Evolutionary conservation across 768 basidiomycete genomes (phyloP).

Genomic region (Lactarius psammicola): DNA sequence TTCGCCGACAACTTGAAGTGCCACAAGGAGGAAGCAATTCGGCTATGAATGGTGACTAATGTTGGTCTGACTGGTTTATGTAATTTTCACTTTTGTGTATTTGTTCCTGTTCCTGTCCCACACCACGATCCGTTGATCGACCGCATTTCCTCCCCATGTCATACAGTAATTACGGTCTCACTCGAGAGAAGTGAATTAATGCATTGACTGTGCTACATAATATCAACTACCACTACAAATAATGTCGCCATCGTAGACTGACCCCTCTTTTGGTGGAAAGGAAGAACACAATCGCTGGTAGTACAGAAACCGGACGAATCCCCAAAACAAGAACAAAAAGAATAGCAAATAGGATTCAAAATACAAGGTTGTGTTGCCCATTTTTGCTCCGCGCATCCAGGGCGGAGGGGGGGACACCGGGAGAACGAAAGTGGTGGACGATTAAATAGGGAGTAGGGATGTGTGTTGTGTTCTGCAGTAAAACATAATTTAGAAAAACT

Average conservation of each 20-base stretch:
- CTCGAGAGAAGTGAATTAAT: neutral
- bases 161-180: too few species aligned
- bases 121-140: too few species aligned
- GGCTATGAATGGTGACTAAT: too few species aligned
- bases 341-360: neutral
- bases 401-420: neutral
- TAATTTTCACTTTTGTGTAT: too few species aligned
- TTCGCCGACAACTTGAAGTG: too few species aligned
- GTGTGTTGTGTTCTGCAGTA: neutral
- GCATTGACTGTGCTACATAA: conserved; percentile 4
- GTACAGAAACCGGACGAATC: neutral
- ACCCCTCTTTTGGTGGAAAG: neutral
- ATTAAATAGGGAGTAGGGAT: neutral
- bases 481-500: neutral
- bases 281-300: neutral
- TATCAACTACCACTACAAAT: conserved; percentile 2
- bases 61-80: too few species aligned
- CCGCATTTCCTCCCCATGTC: too few species aligned
- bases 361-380: neutral
- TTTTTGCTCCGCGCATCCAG: neutral
- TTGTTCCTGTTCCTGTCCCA: too few species aligned
- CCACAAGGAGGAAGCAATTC: too few species aligned
- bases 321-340: neutral
- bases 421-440: neutral
- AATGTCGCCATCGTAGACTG: neutral